Evolutionary conservation across 306 rosid species (phyloP).

Genomic region (Rosa multiflora): DNA sequence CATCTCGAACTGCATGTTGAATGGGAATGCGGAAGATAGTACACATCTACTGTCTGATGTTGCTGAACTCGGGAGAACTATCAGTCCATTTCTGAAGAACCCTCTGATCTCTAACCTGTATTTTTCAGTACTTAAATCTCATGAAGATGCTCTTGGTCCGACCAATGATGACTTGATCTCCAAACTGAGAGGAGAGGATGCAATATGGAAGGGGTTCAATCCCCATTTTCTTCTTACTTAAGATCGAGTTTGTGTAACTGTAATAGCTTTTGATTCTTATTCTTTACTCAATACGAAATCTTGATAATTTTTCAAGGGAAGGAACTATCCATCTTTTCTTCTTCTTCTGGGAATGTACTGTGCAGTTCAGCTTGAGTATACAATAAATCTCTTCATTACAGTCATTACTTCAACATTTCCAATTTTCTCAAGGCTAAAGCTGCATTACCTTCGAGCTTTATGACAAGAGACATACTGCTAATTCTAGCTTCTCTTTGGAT

Average conservation of each 20-base stretch:
- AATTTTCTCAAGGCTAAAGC: no score
- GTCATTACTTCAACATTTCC: no score
- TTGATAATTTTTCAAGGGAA: background rate
- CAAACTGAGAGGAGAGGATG: constrained; percentile 38
- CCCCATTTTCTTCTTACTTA: constrained; percentile 79
- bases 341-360: background rate
- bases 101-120: constrained; percentile 69
- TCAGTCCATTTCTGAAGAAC: constrained; percentile 64
- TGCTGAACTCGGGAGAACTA: constrained; percentile 52
- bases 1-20: constrained; percentile 65
- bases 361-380: background rate
- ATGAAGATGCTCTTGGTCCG: constrained; percentile 43
- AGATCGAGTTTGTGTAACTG: constrained; percentile 26
- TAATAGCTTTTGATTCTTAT: constrained; percentile 28
- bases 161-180: constrained; percentile 29
- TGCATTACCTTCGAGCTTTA: no score
- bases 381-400: no score
- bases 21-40: constrained; percentile 31
- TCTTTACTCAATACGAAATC: constrained; percentile 19
- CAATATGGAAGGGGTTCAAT: constrained; percentile 65
- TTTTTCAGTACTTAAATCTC: constrained; percentile 52
- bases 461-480: no score
- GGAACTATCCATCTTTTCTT: no score
- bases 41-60: constrained; percentile 39
- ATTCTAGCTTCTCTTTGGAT: no score